Evolutionary conservation across 371 early-diverging fungal species (phyloP).

Genomic region (Mortierella sp.): DNA sequence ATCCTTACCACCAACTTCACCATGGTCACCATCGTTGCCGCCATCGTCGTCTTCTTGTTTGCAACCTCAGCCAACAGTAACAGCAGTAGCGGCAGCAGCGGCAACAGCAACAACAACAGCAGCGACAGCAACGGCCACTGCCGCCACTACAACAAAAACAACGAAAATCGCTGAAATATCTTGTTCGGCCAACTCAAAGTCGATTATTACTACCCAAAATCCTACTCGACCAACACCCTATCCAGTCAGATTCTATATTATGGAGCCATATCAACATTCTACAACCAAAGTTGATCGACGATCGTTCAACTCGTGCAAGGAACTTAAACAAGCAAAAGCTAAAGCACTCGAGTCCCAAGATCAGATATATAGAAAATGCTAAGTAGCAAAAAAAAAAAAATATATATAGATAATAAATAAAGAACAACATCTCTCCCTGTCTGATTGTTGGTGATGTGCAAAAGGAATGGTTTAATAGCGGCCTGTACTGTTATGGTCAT

Average conservation of each 20-base stretch:
- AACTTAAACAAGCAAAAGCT: conserved; percentile 23
- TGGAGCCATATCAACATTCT: conserved; percentile 23
- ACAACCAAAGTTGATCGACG: conserved; percentile 23
- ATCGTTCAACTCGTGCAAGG: conserved; percentile 25
- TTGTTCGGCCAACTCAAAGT: not conserved
- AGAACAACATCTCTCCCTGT: too few relatives aligned
- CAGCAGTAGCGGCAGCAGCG: too few relatives aligned
- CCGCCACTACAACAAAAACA: too few relatives aligned
- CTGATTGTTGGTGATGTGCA: not conserved
- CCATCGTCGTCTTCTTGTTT: not conserved
- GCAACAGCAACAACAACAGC: too few relatives aligned
- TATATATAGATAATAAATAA: too few relatives aligned
- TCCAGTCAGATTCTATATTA: conserved; percentile 15
- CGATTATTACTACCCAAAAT: not conserved
- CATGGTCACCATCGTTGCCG: not conserved
- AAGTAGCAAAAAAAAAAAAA: not conserved
- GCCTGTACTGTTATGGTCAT: not conserved
- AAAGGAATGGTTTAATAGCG: conserved; percentile 15
- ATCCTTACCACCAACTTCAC: not conserved
- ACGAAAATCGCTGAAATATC: too few relatives aligned
- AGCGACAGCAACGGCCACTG: too few relatives aligned
- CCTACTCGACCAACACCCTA: not conserved
- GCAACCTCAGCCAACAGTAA: too few relatives aligned
- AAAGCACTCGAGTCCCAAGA: not conserved
- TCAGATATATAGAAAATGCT: not conserved